Percentiles rank a stretch among this genome's conserved stretches.
Evolutionary conservation across 2,329 filamentous ascomycete genomes (phyloP).

Genomic region (Colletotrichum tamarilloi): DNA sequence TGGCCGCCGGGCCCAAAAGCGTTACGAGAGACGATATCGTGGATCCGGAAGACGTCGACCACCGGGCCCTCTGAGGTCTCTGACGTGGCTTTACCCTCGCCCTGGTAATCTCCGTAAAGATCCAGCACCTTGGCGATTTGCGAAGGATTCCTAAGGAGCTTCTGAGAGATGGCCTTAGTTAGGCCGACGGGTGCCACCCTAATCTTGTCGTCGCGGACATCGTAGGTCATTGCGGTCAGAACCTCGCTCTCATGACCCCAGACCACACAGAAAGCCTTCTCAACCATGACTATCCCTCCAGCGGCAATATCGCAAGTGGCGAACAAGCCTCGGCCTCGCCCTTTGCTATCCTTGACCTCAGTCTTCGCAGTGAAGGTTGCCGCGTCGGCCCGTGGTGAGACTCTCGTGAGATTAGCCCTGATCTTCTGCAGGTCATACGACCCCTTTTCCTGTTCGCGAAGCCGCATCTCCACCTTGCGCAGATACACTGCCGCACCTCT

Average conservation of each 20-base stretch:
- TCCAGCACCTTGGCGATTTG: conserved; percentile 38
- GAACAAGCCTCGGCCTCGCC: conserved; percentile 51
- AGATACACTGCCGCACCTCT: conserved; percentile 38
- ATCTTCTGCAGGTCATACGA: conserved; percentile 40
- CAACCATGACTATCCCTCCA: conserved; percentile 50
- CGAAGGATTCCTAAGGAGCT: conserved; percentile 43
- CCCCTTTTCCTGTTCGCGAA: conserved; percentile 41
- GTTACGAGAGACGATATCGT: conserved; percentile 47
- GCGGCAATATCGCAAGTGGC: conserved; percentile 43
- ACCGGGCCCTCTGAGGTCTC: conserved; percentile 40
- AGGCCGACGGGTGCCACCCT: conserved; percentile 45
- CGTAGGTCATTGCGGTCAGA: conserved; percentile 46
- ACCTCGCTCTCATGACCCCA: conserved; percentile 45
- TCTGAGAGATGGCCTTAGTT: conserved; percentile 42
- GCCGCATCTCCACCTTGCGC: conserved; percentile 36
- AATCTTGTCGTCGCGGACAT: conserved; percentile 43
- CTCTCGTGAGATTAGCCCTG: conserved; percentile 38
- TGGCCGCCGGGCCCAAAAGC: conserved; percentile 46
- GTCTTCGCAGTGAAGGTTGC: conserved; percentile 44
- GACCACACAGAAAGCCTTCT: conserved; percentile 47
- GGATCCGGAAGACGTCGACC: conserved; percentile 46
- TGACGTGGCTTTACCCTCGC: conserved; percentile 26
- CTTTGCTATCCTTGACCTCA: conserved; percentile 40
- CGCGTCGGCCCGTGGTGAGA: conserved; percentile 43
- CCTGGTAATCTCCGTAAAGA: conserved; percentile 43